phyloP scores from a whole-genome alignment of 495 filamentous ascomycete species.

The Aspergillus taichungensis region DNA sequence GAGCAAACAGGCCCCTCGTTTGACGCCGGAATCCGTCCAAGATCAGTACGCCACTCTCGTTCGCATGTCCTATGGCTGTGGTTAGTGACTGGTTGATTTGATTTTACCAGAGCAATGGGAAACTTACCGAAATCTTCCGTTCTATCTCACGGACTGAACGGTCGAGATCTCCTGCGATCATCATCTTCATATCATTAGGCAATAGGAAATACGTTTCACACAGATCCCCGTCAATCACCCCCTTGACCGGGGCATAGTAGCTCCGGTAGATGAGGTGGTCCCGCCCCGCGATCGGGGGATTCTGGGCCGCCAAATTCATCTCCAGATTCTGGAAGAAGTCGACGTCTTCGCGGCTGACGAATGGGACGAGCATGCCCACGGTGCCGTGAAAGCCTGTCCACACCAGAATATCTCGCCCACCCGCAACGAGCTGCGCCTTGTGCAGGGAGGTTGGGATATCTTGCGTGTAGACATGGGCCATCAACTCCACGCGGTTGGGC shows the following conservation, averaged over 20 bases:
- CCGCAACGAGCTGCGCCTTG: slow-evolving; percentile 83
- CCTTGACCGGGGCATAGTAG: slow-evolving; percentile 97
- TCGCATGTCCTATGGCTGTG: slow-evolving; percentile 60
- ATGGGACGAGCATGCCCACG: slow-evolving; percentile 84
- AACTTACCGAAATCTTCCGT: slow-evolving; percentile 81
- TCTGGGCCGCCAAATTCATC: slow-evolving; percentile 71
- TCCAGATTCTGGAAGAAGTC: slow-evolving; percentile 96
- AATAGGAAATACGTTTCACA: slow-evolving; percentile 84
- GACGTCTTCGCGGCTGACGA: slow-evolving; percentile 81
- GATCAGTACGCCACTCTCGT: slow-evolving; percentile 74
- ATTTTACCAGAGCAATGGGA: background rate
- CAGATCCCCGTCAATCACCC: slow-evolving; percentile 95
- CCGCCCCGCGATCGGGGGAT: slow-evolving; percentile 78
- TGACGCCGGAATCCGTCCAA: slow-evolving; percentile 17
- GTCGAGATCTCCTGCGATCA: slow-evolving; percentile 89
- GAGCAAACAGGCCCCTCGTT: slow-evolving; percentile 7
- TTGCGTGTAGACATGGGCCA: slow-evolving; percentile 82
- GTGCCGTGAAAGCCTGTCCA: slow-evolving; percentile 95
- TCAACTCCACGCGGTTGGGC: slow-evolving; percentile 70
- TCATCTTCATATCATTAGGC: slow-evolving; percentile 78
- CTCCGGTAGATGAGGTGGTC: slow-evolving; percentile 92
- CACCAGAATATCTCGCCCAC: slow-evolving; percentile 81
- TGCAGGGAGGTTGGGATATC: slow-evolving; percentile 87
- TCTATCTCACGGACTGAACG: slow-evolving; percentile 86
- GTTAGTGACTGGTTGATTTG: slow-evolving; percentile 11